A percentile compares a stretch with the other conserved stretches of the same genome.
These are phyloP conservation scores for Medicago lupulina DNA, from an alignment of 306 rosid genomes.

Conservation along the genomic window DNA sequence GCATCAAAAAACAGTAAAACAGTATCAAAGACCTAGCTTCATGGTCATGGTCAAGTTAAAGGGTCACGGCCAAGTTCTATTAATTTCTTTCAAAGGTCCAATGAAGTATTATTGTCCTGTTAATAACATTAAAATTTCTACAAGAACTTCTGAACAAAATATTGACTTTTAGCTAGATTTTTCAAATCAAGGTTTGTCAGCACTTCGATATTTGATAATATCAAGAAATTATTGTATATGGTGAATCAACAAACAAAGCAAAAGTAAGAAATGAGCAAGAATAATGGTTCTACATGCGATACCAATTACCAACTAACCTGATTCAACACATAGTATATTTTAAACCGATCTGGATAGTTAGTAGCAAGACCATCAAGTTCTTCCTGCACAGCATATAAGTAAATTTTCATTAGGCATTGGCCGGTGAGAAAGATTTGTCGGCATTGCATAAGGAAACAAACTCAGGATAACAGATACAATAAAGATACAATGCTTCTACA, in stretches of 20 bases:
- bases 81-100: not conserved
- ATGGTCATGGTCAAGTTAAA: not conserved
- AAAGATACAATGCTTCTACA: not conserved
- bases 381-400: slow-evolving; percentile 60
- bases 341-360: slow-evolving; percentile 75
- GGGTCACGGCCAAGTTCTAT: too few species aligned
- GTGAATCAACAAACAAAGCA: slow-evolving; percentile 8
- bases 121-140: slow-evolving; percentile 11
- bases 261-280: slow-evolving; percentile 10
- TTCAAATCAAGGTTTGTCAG: slow-evolving; percentile 7
- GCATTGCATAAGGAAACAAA: not conserved
- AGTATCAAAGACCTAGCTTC: not conserved
- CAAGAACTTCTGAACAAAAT: not conserved
- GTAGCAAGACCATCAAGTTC: slow-evolving; percentile 79
- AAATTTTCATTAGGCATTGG: slow-evolving; percentile 22
- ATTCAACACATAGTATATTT: slow-evolving; percentile 76
- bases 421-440: not conserved
- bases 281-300: slow-evolving; percentile 31
- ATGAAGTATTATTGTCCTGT: slow-evolving; percentile 11
- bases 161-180: not conserved
- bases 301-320: slow-evolving; percentile 63
- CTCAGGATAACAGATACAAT: slow-evolving; percentile 4
- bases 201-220: slow-evolving; percentile 22
- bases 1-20: not conserved
- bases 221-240: not conserved